Percentiles rank a stretch among this genome's conserved stretches.
Conservation (phyloP, 129 eudicot species). For the Silybum marianum region DNA sequence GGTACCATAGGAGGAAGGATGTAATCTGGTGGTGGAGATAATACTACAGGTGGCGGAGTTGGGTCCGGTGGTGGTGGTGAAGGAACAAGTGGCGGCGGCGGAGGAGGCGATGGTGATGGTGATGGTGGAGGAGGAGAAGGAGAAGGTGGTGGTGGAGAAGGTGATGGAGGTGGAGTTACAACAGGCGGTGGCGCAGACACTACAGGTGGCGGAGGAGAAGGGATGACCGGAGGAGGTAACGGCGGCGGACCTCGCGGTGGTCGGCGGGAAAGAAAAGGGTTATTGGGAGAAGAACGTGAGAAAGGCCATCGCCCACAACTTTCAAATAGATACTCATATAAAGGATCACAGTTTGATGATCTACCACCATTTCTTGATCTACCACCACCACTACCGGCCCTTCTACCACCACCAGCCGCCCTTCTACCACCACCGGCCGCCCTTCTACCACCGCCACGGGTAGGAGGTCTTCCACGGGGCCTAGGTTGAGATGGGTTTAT, state of each 20-base stretch:
- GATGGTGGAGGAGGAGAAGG: slow-evolving; percentile 30
- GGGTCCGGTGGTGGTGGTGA: slow-evolving; percentile 43
- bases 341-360: slow-evolving; percentile 58
- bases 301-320: slow-evolving; percentile 74
- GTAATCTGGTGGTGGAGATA: slow-evolving; percentile 41
- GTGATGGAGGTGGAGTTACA: slow-evolving; percentile 9
- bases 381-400: slow-evolving; percentile 12
- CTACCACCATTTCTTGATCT: slow-evolving; percentile 15
- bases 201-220: slow-evolving; percentile 35
- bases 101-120: slow-evolving; percentile 27
- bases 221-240: slow-evolving; percentile 19
- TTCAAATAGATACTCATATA: slow-evolving; percentile 48
- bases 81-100: slow-evolving; percentile 41
- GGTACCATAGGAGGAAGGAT: slow-evolving; percentile 43
- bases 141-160: slow-evolving; percentile 32
- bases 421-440: neutral
- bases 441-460: slow-evolving; percentile 14
- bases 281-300: slow-evolving; percentile 44
- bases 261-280: slow-evolving; percentile 42
- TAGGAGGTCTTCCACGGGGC: slow-evolving; percentile 10
- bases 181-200: slow-evolving; percentile 5
- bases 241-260: slow-evolving; percentile 19
- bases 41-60: slow-evolving; percentile 10
- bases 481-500: slow-evolving; percentile 7
- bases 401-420: slow-evolving; percentile 18